Evolutionary conservation across 2,329 filamentous ascomycete genomes (phyloP).

Genomic region (Sarocladiaceae sp.): DNA sequence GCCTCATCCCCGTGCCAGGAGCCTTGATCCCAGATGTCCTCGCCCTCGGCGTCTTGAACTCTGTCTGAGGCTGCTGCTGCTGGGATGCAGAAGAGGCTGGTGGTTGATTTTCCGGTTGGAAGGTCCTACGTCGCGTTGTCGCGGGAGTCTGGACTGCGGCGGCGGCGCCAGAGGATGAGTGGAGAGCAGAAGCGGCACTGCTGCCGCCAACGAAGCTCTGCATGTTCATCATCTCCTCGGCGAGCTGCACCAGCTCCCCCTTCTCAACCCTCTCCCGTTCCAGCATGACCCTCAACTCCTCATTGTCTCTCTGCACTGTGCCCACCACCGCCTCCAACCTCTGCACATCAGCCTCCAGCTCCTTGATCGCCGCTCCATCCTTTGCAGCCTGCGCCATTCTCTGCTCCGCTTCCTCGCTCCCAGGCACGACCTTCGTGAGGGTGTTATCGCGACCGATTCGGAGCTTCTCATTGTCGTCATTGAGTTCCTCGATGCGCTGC

Average conservation of each 20-base stretch:
- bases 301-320: slow-evolving; percentile 64
- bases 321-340: slow-evolving; percentile 67
- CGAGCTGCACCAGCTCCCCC: slow-evolving; percentile 72
- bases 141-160: no score
- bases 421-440: slow-evolving; percentile 50
- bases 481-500: slow-evolving; percentile 59
- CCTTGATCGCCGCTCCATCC: slow-evolving; percentile 60
- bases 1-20: slow-evolving; percentile 44
- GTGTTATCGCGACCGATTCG: slow-evolving; percentile 59
- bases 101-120: slow-evolving; percentile 13
- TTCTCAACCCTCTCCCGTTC: slow-evolving; percentile 76
- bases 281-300: slow-evolving; percentile 56
- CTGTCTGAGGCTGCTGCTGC: slow-evolving; percentile 17
- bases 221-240: slow-evolving; percentile 78
- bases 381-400: slow-evolving; percentile 53
- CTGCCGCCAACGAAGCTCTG: slow-evolving; percentile 37
- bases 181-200: neutral
- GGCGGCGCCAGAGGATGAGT: neutral
- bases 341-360: slow-evolving; percentile 67
- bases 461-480: slow-evolving; percentile 69
- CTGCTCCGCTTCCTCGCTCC: slow-evolving; percentile 40
- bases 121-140: neutral
- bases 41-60: slow-evolving; percentile 30
- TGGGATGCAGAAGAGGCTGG: no score
- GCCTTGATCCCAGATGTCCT: slow-evolving; percentile 50